Evolutionary conservation across 805 yeast species (phyloP), one percentile per base, ranked within the genome.

Genomic region (Diddensiella santjacobensis): DNA sequence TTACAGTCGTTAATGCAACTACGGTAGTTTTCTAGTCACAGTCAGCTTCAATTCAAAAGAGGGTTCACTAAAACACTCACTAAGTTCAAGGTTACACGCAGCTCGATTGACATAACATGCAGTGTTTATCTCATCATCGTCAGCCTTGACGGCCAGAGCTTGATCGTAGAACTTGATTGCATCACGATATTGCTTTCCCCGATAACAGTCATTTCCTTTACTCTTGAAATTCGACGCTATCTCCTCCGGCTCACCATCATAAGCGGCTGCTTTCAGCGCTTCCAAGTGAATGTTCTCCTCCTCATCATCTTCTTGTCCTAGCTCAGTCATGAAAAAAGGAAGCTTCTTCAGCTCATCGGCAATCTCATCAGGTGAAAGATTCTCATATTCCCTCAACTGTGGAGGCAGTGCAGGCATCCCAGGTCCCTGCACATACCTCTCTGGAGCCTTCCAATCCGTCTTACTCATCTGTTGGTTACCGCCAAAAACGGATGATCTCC

Each of bases 161-260:
- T 86, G 81, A 29, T 83, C 81, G 60, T 93, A 93, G 59, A 72
- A 83, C 47, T 79, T 84, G 37, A 87, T 71, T 0, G 99, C 99
- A 54, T 80, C 79, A 48, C 78, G 75, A 67, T 77, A 93, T 58
- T 82, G 79, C 58, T 83, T 87, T 6, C 71, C 70, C 63, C 79
- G 83, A 68, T 75, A 93, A 50, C 86, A 77, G 13, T 88, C 97
- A 64, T 95, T 93, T 3, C 99, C 99, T 63, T 91, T 97, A 52
- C 78, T 82, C 54, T 89, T 88, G 71, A 90, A 93, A 61, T 89
- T 90, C 20, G 79, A 74, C 3, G 97, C 97, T 30, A 89, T 72
- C 61, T 93, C 99, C 59, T 84, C 82, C 0, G 97, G 96, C 54
- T 88, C 96, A 40, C 98, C 99, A 43, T 93, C 99, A 61, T 87